Evolutionary conservation across 139 green algal genomes (phyloP), one percentile per base, ranked within the genome.

Genomic region (Chlamydomonas sphaeroides): DNA sequence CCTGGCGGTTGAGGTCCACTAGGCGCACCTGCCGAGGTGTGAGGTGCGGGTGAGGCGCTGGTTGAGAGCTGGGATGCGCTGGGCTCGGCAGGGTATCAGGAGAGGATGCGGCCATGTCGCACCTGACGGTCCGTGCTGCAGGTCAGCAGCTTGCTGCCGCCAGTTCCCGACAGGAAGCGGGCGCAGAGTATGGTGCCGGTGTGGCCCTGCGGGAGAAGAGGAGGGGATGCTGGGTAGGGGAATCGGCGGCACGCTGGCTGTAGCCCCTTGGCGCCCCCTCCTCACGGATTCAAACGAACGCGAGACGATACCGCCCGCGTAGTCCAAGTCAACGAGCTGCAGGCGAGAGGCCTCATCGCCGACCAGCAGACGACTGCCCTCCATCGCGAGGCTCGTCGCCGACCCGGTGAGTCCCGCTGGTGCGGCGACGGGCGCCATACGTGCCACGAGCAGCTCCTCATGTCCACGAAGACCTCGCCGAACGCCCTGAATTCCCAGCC

Each of bases 1-100:
- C 81, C 49, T 68, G 42, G 15, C 39, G 33, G n/a, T 86, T 51
- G 17, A 86, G 65, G 36, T 86, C 73, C 1, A 86, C 63, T 17
- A 86, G 33, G 5, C 81, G 81, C 6, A 80, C 80, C 80, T 86
- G 59, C 23, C n/a, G n/a, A n/a, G n/a, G n/a, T n/a, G n/a, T n/a
- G n/a, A n/a, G n/a, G n/a, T n/a, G n/a, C n/a, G n/a, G n/a, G n/a
- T n/a, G n/a, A n/a, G n/a, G n/a, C n/a, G n/a, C n/a, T n/a, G n/a
- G n/a, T n/a, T n/a, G n/a, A n/a, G n/a, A n/a, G n/a, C n/a, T n/a
- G n/a, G n/a, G n/a, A n/a, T n/a, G n/a, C n/a, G n/a, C n/a, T n/a
- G n/a, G n/a, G n/a, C n/a, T n/a, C n/a, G n/a, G n/a, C n/a, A n/a
- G n/a, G n/a, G n/a, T n/a, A n/a, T n/a, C n/a, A n/a, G n/a, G n/a